phyloP scores from a whole-genome alignment of 306 rosid genomes.

The Vachellia pachyceras region DNA sequence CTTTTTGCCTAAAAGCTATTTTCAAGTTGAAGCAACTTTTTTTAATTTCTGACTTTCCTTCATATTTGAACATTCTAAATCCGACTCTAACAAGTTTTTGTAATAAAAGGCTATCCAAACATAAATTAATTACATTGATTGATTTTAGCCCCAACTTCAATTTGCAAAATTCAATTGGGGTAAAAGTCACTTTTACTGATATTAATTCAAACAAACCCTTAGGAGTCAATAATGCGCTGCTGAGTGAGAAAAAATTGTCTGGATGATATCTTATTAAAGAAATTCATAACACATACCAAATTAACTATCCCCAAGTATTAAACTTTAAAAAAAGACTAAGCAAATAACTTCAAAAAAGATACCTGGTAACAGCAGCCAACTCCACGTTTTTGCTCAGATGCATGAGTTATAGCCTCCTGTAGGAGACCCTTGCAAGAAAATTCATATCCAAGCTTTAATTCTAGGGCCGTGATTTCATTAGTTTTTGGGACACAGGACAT shows the following conservation, averaged over 20 bases:
- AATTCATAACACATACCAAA: background rate
- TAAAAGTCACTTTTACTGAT: too few species aligned
- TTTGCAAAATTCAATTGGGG: too few species aligned
- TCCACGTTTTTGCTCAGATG: slow-evolving; percentile 60
- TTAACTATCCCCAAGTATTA: background rate
- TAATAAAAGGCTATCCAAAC: too few species aligned
- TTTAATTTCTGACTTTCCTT: too few species aligned
- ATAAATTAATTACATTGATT: too few species aligned
- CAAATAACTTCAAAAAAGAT: background rate
- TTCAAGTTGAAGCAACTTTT: too few species aligned
- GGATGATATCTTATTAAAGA: background rate
- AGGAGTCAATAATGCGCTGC: background rate
- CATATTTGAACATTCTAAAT: too few species aligned
- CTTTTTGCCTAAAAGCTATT: too few species aligned
- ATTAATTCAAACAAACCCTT: too few species aligned
- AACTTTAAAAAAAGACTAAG: background rate
- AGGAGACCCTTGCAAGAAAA: slow-evolving; percentile 64
- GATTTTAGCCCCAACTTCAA: too few species aligned
- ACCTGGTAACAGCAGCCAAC: slow-evolving; percentile 72
- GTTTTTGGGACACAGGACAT: slow-evolving; percentile 49
- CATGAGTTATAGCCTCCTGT: slow-evolving; percentile 71
- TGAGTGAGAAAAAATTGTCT: background rate
- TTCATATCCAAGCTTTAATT: slow-evolving; percentile 58
- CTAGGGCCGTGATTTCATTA: slow-evolving; percentile 54
- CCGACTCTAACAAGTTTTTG: too few species aligned